These are phyloP conservation scores for Solanum piurae DNA, from an alignment of 257 asterid genomes.

Conservation along the genomic window DNA sequence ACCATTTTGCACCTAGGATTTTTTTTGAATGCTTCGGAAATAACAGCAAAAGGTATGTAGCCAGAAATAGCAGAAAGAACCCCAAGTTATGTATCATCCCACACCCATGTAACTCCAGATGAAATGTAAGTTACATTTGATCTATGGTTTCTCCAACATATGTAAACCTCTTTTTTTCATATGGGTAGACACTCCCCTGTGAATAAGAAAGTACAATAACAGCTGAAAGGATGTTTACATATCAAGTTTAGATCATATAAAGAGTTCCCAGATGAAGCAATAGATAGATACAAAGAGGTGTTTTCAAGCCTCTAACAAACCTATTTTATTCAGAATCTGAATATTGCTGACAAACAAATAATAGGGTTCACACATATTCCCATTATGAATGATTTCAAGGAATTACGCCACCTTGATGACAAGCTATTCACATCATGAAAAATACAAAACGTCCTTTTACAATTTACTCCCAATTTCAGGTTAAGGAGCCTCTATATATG, in stretches of 20 bases:
- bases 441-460: neutral
- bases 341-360: neutral
- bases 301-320: neutral
- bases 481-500: neutral
- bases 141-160: neutral
- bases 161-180: neutral
- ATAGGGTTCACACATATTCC: neutral
- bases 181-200: neutral
- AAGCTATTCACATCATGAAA: constrained; percentile 1
- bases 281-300: neutral
- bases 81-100: neutral
- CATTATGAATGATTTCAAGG: neutral
- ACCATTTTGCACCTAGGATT: neutral
- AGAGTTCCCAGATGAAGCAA: neutral
- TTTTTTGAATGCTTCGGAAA: neutral
- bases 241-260: neutral
- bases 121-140: neutral
- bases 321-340: neutral
- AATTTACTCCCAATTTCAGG: neutral
- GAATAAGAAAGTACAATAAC: neutral
- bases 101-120: neutral
- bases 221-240: neutral
- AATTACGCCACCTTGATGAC: neutral
- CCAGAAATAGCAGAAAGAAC: neutral
- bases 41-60: neutral